A percentile compares a stretch with the other conserved stretches of the same genome.
These are phyloP conservation scores for Excoecaria cochinchinensis DNA, from an alignment of 345 rosid species.

Conservation along the genomic window DNA sequence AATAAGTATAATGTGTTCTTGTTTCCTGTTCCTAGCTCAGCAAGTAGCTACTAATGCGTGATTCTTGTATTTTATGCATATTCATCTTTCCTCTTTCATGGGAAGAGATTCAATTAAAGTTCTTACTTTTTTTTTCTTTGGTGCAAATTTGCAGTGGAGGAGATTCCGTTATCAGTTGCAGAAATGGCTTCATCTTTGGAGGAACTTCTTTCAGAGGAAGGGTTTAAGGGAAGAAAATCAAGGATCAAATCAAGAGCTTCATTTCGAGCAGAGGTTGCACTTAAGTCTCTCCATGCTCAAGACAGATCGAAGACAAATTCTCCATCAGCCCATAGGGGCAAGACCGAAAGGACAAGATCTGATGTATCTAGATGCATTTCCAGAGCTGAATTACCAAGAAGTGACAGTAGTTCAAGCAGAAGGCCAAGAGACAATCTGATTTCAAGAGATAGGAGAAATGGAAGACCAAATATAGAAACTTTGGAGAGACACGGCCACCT, in stretches of 20 bases:
- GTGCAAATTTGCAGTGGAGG: neutral
- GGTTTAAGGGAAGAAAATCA: constrained; percentile 50
- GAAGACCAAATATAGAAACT: constrained; percentile 17
- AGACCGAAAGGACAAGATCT: constrained; percentile 42
- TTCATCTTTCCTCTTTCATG: neutral
- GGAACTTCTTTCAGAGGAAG: constrained; percentile 65
- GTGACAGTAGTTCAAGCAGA: constrained; percentile 18
- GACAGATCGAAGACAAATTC: constrained; percentile 27
- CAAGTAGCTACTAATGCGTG: neutral
- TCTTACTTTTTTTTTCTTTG: neutral
- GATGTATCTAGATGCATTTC: constrained; percentile 30
- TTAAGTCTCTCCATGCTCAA: constrained; percentile 17
- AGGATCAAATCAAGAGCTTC: constrained; percentile 36
- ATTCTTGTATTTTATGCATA: neutral
- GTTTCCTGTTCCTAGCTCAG: neutral
- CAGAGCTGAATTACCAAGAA: constrained; percentile 28
- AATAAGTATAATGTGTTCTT: neutral
- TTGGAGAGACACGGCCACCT: constrained; percentile 17
- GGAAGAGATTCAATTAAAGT: neutral
- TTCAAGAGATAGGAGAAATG: constrained; percentile 28
- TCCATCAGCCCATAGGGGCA: constrained; percentile 27
- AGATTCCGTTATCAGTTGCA: constrained; percentile 2
- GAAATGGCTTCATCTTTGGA: constrained; percentile 59
- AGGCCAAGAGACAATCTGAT: constrained; percentile 34
- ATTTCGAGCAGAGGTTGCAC: constrained; percentile 27